Base-by-base conservation (phyloP, 2,329 filamentous ascomycete species). In the Botrytis fabae region DNA sequence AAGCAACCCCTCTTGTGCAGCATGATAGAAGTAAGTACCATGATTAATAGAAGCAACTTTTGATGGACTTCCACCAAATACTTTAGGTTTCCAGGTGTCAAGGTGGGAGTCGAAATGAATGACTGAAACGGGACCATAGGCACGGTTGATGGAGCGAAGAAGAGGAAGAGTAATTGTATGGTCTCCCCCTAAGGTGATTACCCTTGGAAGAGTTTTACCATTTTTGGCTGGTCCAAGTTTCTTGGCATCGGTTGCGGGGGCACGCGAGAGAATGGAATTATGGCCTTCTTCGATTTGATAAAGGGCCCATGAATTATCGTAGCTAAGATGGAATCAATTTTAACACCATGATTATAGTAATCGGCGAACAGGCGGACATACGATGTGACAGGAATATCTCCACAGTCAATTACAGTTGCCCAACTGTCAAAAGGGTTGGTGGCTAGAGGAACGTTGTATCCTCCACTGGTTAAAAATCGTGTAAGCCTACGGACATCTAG, bases 11-110 rank as follows among this genome's bases (percentile, higher is more conserved):
- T 96, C 93, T 82, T 90, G 88, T 0, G 91, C 84, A 0, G 93
- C 93, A 80, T 95, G 92, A 83, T 91, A 96, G 83, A 97, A 97
- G 84, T 96, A 96, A 1, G 93, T 96, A 60, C 93, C 93, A 83
- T 96, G 93, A 83, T 96, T 97, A 83, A 97, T 91, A 76, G 87
- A 87, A 32, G 93, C 93, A 57, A 90, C 88, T 74, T 94, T 88
- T 42, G 89, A 92, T 0, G 93, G 93, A 0, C 92, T 90, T 44
- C 93, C 93, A 70, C 94, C 93, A 78, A 97, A 97, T 40, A 96
- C 93, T 81, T 95, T 95, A 61, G 93, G 94, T 73, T 88, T 89
- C 93, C 93, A 93, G 5, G 91, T 93, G 79, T 93, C 91, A 78
- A 90, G 82, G 78, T 90, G 88, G 71, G 86, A 88, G 79, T 90